Percentiles rank a stretch among this genome's conserved stretches.
These are phyloP conservation scores for Kitagawia praeruptora DNA, from an alignment of 129 eudicot genomes.

Conservation along the genomic window DNA sequence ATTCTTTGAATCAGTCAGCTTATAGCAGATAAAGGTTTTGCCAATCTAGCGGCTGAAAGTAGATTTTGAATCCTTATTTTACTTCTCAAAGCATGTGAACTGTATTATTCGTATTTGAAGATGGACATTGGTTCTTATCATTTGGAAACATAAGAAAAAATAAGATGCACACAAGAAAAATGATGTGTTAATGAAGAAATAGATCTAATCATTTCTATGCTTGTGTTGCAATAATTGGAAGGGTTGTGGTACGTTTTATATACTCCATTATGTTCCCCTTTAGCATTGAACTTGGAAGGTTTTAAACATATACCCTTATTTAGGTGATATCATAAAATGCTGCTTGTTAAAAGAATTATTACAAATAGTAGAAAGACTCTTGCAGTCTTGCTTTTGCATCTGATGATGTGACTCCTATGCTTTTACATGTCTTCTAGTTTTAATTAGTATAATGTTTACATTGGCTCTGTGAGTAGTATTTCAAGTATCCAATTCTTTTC, in stretches of 20 bases:
- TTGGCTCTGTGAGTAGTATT: not conserved
- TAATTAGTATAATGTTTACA: slow-evolving; percentile 9
- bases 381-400: slow-evolving; percentile 1
- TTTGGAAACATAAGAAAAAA: not conserved
- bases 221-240: not conserved
- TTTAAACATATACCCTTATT: not conserved
- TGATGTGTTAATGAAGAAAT: not conserved
- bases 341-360: not conserved
- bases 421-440: slow-evolving; percentile 21
- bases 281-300: not conserved
- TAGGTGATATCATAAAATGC: not conserved
- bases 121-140: not conserved
- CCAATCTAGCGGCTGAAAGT: not conserved
- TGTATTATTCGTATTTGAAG: not conserved
- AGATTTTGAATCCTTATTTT: not conserved
- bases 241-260: not conserved
- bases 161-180: not conserved
- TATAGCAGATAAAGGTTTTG: not conserved
- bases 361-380: not conserved
- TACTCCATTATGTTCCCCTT: not conserved
- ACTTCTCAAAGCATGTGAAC: not conserved
- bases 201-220: not conserved
- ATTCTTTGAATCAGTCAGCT: not conserved
- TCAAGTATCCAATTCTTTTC: slow-evolving; percentile 9
- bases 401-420: slow-evolving; percentile 17